Conservation (phyloP, 2,329 filamentous ascomycete genomes). For the Stagonosporopsis chrysanthemi region DNA sequence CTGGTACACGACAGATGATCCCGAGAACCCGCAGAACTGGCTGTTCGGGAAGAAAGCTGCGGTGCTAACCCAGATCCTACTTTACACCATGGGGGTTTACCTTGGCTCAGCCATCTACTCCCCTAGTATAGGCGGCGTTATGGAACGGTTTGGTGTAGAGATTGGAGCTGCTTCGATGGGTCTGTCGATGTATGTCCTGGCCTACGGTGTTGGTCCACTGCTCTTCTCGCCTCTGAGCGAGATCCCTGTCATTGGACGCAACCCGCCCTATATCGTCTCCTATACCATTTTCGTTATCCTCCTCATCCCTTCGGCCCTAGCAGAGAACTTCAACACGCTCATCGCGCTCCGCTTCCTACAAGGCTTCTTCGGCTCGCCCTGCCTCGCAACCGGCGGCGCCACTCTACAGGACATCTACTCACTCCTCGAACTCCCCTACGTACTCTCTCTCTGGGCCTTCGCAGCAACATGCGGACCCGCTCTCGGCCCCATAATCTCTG, state of each 20-base stretch:
- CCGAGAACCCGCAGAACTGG: constrained; percentile 53
- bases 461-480: constrained; percentile 68
- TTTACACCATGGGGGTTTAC: constrained; percentile 70
- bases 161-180: constrained; percentile 63
- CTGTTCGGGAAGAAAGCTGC: constrained; percentile 44
- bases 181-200: constrained; percentile 69
- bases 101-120: constrained; percentile 62
- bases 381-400: constrained; percentile 50
- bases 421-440: constrained; percentile 55
- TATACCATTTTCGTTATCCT: constrained; percentile 74
- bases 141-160: constrained; percentile 61
- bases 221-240: constrained; percentile 72
- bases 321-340: constrained; percentile 68
- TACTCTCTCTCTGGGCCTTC: constrained; percentile 55
- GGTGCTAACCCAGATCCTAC: constrained; percentile 52
- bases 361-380: constrained; percentile 51
- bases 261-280: constrained; percentile 71
- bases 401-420: constrained; percentile 51
- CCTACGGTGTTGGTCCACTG: constrained; percentile 68
- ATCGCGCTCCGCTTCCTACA: constrained; percentile 60
- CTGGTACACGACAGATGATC: constrained; percentile 54
- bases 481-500: constrained; percentile 69
- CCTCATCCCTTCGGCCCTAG: constrained; percentile 69
- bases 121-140: constrained; percentile 56
- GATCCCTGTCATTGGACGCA: constrained; percentile 71